These are phyloP conservation scores for Metschnikowia lachancei DNA, from an alignment of 805 yeast genomes.

Conservation along the genomic window DNA sequence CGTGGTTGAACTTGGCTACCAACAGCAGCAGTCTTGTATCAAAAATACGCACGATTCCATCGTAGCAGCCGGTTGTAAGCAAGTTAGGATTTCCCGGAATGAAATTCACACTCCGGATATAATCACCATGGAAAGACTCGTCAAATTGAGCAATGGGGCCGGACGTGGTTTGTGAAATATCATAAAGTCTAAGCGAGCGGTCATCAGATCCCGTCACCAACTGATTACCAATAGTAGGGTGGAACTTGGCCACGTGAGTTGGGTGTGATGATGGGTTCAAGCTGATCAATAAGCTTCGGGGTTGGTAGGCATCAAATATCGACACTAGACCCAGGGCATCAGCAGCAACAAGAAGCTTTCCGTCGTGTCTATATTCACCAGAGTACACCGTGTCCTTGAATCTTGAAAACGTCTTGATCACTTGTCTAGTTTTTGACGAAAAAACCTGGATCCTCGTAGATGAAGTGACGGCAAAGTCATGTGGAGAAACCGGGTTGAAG, in stretches of 20 bases:
- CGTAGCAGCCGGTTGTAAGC: conserved; percentile 92
- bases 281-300: conserved; percentile 75
- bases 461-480: conserved; percentile 91
- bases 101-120: conserved; percentile 78
- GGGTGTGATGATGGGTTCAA: conserved; percentile 83
- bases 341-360: conserved; percentile 87
- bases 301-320: conserved; percentile 78
- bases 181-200: conserved; percentile 81
- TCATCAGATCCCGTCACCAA: conserved; percentile 90
- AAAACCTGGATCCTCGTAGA: conserved; percentile 89
- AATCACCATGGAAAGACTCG: conserved; percentile 74
- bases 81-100: conserved; percentile 73
- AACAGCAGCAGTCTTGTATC: conserved; percentile 69
- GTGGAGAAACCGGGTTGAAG: conserved; percentile 82
- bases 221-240: conserved; percentile 70
- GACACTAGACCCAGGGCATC: conserved; percentile 94
- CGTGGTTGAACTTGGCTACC: conserved; percentile 64
- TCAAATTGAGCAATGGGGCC: conserved; percentile 67
- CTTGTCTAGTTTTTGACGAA: conserved; percentile 92
- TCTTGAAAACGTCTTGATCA: conserved; percentile 76
- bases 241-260: conserved; percentile 90
- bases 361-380: conserved; percentile 90
- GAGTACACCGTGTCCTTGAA: conserved; percentile 90
- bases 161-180: conserved; percentile 65
- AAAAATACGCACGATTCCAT: conserved; percentile 77